Evolutionary conservation across 208 protist species (phyloP), one percentile per base, ranked within the genome.

Genomic region (Phytomonas francai): DNA sequence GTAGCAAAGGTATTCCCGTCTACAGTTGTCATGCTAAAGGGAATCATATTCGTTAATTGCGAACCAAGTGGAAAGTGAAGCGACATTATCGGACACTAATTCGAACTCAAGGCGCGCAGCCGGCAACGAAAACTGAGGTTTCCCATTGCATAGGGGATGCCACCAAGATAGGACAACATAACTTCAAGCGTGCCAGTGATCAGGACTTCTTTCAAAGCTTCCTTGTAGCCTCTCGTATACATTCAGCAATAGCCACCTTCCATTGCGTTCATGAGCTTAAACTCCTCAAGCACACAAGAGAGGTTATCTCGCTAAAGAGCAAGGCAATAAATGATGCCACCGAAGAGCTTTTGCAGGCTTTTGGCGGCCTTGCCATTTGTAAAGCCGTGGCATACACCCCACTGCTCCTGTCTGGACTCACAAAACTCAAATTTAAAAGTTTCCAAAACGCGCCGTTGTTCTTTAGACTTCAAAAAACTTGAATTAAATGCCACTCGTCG

Each of bases 201-300:
- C 45, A 54, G 45, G 2, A 22, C 22, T 25, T 54, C 3, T 19
- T 6, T 19, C 16, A 54, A 0, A 25, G 25, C 22, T 19, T 25
- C 22, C 22, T 22, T 2, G 19, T 25, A 54, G 19, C 45, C 1
- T 54, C 45, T 54, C 8, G 0, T 5, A 4, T 54, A 42, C 6
- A 45, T 33, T 51, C 27, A 33, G 0, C 45, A 54, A 54, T 54
- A 25, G 8, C 11, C 19, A 25, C n/a, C 58, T 30, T 70, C 33
- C n/a, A 29, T 74, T 39, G 39, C 69, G 57, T 62, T 51, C 33
- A 45, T 51, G 2, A 54, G 31, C 60, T 69, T 77, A 11, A 66
- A 51, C 66, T 74, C 56, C 49, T 67, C 67, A 19, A 25, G 11
- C 22, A 54, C 45, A 54, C 19, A 1, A 54, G 19, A 54, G 45